Percentiles rank a stretch among this genome's conserved stretches.
Evolutionary conservation across 2,329 filamentous ascomycete genomes (phyloP).

Genomic region (Pseudopithomyces chartarum): DNA sequence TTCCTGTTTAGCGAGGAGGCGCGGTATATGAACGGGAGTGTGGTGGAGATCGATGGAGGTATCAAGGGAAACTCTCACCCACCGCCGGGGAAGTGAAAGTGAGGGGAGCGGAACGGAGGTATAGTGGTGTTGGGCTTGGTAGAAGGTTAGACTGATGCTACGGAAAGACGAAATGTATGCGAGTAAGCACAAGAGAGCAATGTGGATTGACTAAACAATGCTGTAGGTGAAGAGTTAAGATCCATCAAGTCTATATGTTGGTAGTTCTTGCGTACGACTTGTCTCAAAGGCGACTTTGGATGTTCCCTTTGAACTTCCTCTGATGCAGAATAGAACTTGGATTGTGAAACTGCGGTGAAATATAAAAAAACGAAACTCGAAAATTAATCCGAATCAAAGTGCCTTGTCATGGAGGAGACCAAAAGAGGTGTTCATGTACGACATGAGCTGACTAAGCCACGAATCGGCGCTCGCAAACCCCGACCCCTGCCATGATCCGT

Average conservation of each 20-base stretch:
- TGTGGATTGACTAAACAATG: no score
- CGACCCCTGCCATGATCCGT: not conserved
- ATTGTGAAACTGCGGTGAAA: no score
- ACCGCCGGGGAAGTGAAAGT: not conserved
- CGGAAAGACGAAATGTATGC: not conserved
- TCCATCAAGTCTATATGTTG: no score
- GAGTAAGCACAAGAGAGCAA: not conserved
- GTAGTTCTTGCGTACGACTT: no score
- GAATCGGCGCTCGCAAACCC: not conserved
- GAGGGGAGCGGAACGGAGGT: not conserved
- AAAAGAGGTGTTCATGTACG: not conserved
- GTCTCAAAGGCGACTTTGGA: no score
- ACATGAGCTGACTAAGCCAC: not conserved
- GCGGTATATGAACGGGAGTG: conserved; percentile 54
- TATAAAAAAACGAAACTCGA: no score
- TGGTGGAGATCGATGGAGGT: conserved; percentile 56
- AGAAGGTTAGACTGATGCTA: not conserved
- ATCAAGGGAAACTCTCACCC: conserved; percentile 16
- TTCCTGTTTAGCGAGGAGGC: conserved; percentile 54
- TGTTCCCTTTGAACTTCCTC: no score
- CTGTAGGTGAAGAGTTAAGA: no score
- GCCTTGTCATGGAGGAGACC: no score
- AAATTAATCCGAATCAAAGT: no score
- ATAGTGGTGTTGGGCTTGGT: not conserved
- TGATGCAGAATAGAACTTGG: no score